These are phyloP conservation scores for Penicillium thymicola DNA, from an alignment of 2,329 filamentous ascomycete genomes.

Conservation along the genomic window DNA sequence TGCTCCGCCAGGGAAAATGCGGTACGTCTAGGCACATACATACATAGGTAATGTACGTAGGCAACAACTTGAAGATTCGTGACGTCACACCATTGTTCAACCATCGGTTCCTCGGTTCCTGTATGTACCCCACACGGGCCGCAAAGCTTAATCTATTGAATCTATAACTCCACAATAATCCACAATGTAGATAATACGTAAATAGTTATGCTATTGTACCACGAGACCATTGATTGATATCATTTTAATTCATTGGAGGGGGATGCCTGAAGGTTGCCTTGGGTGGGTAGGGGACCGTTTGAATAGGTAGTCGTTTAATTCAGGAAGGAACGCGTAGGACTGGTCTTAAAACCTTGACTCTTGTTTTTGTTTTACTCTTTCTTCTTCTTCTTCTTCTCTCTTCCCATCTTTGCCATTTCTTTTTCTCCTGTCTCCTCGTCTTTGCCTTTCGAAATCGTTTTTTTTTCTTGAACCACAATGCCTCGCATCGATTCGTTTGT, in stretches of 20 bases:
- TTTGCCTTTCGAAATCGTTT: background rate
- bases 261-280: background rate
- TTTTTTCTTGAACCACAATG: background rate
- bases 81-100: background rate
- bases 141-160: slow-evolving; percentile 6
- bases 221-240: background rate
- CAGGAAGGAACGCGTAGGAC: background rate
- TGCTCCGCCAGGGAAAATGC: too few species aligned
- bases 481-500: background rate
- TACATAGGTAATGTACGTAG: too few species aligned
- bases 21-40: too few species aligned
- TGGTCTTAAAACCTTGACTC: background rate
- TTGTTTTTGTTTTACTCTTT: background rate
- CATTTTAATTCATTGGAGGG: background rate
- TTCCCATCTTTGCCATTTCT: background rate
- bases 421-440: background rate
- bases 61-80: background rate
- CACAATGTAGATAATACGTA: background rate
- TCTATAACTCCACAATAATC: background rate
- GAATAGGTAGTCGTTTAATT: background rate
- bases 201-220: background rate
- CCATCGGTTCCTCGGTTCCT: background rate
- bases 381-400: background rate
- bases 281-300: background rate
- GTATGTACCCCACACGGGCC: slow-evolving; percentile 5